Evolutionary conservation across 2,329 filamentous ascomycete genomes (phyloP).

Genomic region (Fusarium hainanense): DNA sequence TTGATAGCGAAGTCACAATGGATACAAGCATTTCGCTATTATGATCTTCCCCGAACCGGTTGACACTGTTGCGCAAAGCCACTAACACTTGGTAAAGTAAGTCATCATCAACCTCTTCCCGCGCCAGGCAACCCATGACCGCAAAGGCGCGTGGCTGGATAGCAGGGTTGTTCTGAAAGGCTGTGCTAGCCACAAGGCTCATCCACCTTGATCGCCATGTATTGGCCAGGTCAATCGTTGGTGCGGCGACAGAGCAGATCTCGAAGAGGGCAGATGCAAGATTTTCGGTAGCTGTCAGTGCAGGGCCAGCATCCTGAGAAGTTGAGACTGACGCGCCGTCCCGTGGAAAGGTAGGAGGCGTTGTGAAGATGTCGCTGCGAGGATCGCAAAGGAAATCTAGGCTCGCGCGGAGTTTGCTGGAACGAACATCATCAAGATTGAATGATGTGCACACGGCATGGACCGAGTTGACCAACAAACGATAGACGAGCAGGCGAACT

Average conservation of each 20-base stretch:
- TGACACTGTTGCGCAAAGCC: conserved; percentile 71
- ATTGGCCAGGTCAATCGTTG: conserved; percentile 73
- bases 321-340: conserved; percentile 67
- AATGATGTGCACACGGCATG: conserved; percentile 76
- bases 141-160: conserved; percentile 76
- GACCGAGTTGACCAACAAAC: conserved; percentile 73
- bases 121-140: conserved; percentile 76
- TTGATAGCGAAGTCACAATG: conserved; percentile 73
- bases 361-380: conserved; percentile 67
- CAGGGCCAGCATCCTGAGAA: conserved; percentile 63
- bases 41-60: conserved; percentile 72
- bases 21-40: conserved; percentile 76
- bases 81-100: conserved; percentile 77
- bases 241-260: conserved; percentile 71
- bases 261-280: conserved; percentile 72
- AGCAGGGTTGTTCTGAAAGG: conserved; percentile 78
- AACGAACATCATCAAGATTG: conserved; percentile 67
- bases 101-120: conserved; percentile 79
- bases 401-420: conserved; percentile 65
- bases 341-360: conserved; percentile 57
- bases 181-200: conserved; percentile 77
- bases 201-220: conserved; percentile 79
- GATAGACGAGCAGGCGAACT: conserved; percentile 69
- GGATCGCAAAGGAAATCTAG: conserved; percentile 70
- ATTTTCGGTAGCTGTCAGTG: conserved; percentile 68